These are phyloP conservation scores for Coemansia sp. DNA, from an alignment of 192 early-diverging fungal genomes.

Conservation along the genomic window DNA sequence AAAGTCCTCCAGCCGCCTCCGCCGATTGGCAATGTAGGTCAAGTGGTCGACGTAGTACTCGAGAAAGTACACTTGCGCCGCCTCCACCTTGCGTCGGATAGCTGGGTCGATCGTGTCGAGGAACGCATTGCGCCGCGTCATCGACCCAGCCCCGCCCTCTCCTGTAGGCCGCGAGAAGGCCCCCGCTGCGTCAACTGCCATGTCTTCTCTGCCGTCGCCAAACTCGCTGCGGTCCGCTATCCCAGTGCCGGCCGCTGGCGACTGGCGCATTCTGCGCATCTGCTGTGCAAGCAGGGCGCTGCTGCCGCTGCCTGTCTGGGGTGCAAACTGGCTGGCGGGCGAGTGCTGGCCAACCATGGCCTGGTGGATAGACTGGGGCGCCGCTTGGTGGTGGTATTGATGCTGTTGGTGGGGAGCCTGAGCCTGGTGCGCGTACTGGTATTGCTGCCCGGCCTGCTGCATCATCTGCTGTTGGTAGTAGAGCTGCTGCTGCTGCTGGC, in stretches of 20 bases:
- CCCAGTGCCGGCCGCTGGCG: slow-evolving; percentile 7
- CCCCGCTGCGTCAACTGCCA: slow-evolving; percentile 8
- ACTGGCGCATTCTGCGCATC: slow-evolving; percentile 28
- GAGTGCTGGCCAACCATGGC: slow-evolving; percentile 23
- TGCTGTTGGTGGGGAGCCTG: slow-evolving; percentile 11
- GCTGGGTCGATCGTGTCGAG: slow-evolving; percentile 51
- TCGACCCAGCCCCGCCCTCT: slow-evolving; percentile 25
- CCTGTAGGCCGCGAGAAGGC: slow-evolving; percentile 11
- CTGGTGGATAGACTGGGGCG: slow-evolving; percentile 33
- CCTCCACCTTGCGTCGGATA: slow-evolving; percentile 48
- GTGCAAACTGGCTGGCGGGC: slow-evolving; percentile 16
- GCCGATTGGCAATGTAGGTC: slow-evolving; percentile 69
- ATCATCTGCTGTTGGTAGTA: slow-evolving; percentile 8
- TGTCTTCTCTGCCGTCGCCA: slow-evolving; percentile 11
- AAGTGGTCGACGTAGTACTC: slow-evolving; percentile 83
- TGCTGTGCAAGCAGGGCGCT: slow-evolving; percentile 40
- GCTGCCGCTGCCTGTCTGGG: slow-evolving; percentile 14
- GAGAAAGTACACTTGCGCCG: slow-evolving; percentile 63
- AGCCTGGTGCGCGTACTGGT: slow-evolving; percentile 32
- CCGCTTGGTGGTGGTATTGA: slow-evolving; percentile 13
- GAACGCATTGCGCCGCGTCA: slow-evolving; percentile 50
- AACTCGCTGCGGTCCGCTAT: slow-evolving; percentile 7
- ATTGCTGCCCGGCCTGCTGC: slow-evolving; percentile 10
- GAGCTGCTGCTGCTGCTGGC: slow-evolving; percentile 17
- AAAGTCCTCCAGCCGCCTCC: slow-evolving; percentile 57